These are phyloP conservation scores for Venturia oleaginea DNA, from an alignment of 2,329 filamentous ascomycete genomes.

Conservation along the genomic window DNA sequence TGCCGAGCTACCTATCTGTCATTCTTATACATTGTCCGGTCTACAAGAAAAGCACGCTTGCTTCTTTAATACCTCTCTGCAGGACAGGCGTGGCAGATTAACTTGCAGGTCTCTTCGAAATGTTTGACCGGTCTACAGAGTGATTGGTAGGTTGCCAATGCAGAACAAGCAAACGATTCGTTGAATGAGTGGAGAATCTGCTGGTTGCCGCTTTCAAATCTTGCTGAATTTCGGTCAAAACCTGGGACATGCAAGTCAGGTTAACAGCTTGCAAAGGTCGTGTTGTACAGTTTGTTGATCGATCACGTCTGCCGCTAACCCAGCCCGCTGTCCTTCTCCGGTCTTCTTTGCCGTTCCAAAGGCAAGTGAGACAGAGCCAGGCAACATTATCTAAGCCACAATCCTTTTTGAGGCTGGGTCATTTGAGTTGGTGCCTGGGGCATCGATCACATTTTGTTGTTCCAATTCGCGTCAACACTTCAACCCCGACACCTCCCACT, in stretches of 20 bases:
- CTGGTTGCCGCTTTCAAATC: not conserved
- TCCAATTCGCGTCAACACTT: not conserved
- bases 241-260: not conserved
- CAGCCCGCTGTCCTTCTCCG: not conserved
- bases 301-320: not conserved
- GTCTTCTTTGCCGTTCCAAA: not conserved
- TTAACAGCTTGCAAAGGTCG: not conserved
- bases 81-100: too few species aligned
- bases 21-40: too few species aligned
- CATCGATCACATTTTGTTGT: not conserved
- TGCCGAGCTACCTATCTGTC: too few species aligned
- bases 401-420: not conserved
- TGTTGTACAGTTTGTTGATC: too few species aligned
- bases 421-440: not conserved
- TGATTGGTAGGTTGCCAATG: not conserved
- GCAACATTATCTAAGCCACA: not conserved
- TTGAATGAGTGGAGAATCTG: not conserved
- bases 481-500: not conserved
- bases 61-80: too few species aligned
- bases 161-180: not conserved
- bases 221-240: not conserved
- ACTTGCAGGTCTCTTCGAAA: too few species aligned
- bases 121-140: too few species aligned
- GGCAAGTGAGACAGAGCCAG: not conserved
- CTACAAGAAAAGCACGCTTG: too few species aligned